Evolutionary conservation across 352 stramenopile species (phyloP), one percentile per base, ranked within the genome.

Genomic region (Pythium volutum): DNA sequence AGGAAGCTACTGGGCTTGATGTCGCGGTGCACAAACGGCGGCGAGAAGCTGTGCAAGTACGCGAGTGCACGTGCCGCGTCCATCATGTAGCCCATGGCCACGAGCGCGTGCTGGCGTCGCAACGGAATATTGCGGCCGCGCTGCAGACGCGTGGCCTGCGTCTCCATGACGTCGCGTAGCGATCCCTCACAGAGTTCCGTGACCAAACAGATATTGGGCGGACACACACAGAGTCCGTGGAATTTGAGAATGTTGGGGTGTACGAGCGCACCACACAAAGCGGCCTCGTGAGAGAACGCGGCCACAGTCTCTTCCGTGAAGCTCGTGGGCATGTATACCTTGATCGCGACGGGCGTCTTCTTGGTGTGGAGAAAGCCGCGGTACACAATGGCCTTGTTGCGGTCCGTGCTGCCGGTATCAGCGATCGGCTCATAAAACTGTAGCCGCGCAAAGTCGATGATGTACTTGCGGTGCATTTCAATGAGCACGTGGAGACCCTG

Each of bases 1-100:
- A 91, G 66, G 43, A 91, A 89, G 39, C 89, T 93, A 4, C 69
- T 66, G n/a, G 76, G 76, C 36, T 77, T 82, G 70, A 84, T 82
- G 20, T 82, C 72, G 12, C 76, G 65, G 56, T 84, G 76, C 15
- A 84, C 38, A 23, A 84, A 81, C 2, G 76, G 39, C 4, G 76
- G 76, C n/a, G 76, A 76, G 55, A 82, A 82, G 45, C 70, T 80
- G 42, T 84, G 76, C 16, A 84, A 26, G 49, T 81, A 82, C 23
- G 76, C 76, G 12, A 84, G 60, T 2, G 76, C 55, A 1, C 76
- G 60, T 12, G 73, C 64, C 0, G 74, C 72, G 36, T 87, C 77
- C 16, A 84, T 57, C 67, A 79, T 80, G 60, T 74, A 76, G 9
- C 54, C 64, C 3, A 85, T 36, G 36, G 66, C 62, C 55, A 70